phyloP scores from a whole-genome alignment of 495 filamentous ascomycete species.

The Neurospora sp. region DNA sequence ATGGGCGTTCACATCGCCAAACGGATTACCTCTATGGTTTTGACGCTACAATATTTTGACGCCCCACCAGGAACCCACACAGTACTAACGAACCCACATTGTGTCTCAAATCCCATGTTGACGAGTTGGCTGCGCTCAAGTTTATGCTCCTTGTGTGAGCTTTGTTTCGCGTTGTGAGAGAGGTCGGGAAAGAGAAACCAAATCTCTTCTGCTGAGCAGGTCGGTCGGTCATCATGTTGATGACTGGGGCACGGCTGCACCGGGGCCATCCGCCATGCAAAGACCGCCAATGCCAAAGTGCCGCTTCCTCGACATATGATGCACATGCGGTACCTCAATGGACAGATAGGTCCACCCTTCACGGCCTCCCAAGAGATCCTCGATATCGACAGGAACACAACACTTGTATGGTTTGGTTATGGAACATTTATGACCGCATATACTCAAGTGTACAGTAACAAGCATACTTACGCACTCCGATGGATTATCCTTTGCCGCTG shows the following conservation, averaged over 20 bases:
- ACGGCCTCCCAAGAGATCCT: background rate
- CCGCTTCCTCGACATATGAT: background rate
- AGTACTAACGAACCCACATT: background rate
- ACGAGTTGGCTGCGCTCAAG: background rate
- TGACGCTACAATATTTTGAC: background rate
- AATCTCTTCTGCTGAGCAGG: background rate
- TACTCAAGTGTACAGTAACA: background rate
- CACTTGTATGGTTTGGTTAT: background rate
- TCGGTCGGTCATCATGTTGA: background rate
- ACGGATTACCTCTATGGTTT: background rate
- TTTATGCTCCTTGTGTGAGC: background rate
- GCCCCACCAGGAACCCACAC: background rate
- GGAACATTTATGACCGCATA: background rate
- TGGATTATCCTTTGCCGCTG: background rate
- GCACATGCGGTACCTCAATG: background rate
- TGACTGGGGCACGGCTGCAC: background rate
- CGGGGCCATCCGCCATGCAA: background rate
- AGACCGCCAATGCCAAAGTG: background rate
- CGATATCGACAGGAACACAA: background rate
- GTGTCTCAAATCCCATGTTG: background rate
- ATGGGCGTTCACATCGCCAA: background rate
- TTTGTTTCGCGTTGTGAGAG: background rate
- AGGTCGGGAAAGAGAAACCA: background rate
- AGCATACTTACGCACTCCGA: background rate
- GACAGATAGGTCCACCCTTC: background rate